These are phyloP conservation scores for Alternaria gaisen DNA, from an alignment of 2,329 filamentous ascomycete genomes.

Conservation along the genomic window DNA sequence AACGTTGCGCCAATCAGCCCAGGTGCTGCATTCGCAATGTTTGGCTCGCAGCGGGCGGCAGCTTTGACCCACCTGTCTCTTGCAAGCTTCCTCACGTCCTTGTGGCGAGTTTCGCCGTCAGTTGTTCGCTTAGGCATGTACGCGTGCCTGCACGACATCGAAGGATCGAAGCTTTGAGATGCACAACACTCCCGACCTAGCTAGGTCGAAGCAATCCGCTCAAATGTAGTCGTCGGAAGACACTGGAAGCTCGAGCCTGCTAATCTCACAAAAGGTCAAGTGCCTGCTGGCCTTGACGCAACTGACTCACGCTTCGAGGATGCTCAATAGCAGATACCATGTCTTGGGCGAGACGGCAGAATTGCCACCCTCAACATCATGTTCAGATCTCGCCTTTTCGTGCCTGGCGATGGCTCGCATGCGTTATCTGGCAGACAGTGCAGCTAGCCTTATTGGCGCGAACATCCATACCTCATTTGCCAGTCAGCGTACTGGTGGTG, in stretches of 20 bases:
- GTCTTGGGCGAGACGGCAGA: neutral
- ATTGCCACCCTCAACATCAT: conserved; percentile 4
- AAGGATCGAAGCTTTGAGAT: conserved; percentile 17
- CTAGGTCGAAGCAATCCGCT: conserved; percentile 10
- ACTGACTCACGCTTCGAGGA: neutral
- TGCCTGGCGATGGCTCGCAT: conserved; percentile 3
- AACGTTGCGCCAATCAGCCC: conserved; percentile 25
- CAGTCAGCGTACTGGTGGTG: conserved; percentile 1
- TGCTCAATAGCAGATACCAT: neutral
- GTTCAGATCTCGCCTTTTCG: conserved; percentile 3
- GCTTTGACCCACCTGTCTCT: conserved; percentile 13
- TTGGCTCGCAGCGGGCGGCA: conserved; percentile 16
- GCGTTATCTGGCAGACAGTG: conserved; percentile 3
- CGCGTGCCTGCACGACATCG: conserved; percentile 20
- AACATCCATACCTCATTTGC: conserved; percentile 6
- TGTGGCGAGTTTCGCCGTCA: conserved; percentile 7
- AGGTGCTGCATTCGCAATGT: conserved; percentile 17
- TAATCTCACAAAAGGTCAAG: neutral
- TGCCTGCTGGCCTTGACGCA: neutral
- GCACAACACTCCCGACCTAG: conserved; percentile 12
- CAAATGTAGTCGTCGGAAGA: conserved; percentile 1
- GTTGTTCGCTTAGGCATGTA: conserved; percentile 28
- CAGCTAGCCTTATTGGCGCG: conserved; percentile 4
- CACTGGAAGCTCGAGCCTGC: neutral
- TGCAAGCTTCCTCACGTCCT: conserved; percentile 11